Percentiles rank a stretch among this genome's conserved stretches.
Evolutionary conservation across 805 yeast genomes (phyloP).

Genomic region (Lipomyces yamanashiensis): DNA sequence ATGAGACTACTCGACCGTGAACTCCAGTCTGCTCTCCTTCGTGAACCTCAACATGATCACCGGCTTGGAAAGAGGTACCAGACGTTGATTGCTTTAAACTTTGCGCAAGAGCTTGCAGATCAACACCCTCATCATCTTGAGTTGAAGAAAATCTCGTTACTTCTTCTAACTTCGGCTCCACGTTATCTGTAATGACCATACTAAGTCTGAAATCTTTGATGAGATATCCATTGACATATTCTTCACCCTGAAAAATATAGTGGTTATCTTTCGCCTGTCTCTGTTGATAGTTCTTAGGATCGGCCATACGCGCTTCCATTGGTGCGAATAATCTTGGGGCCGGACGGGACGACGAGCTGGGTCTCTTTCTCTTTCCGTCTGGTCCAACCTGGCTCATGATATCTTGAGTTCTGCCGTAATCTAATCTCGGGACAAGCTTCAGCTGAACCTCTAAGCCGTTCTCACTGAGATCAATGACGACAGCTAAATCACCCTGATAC

Average conservation of each 20-base stretch:
- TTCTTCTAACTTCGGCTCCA: constrained; percentile 87
- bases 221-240: constrained; percentile 85
- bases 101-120: constrained; percentile 82
- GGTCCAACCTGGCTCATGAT: constrained; percentile 39
- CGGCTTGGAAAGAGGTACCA: constrained; percentile 76
- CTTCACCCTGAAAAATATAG: constrained; percentile 82
- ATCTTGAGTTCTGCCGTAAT: constrained; percentile 67
- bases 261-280: constrained; percentile 59
- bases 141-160: constrained; percentile 71
- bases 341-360: constrained; percentile 72
- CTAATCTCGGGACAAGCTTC: constrained; percentile 89
- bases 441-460: constrained; percentile 95
- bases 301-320: constrained; percentile 84
- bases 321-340: constrained; percentile 86
- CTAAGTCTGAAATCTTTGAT: constrained; percentile 85
- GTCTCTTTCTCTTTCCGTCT: constrained; percentile 58
- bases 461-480: constrained; percentile 90
- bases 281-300: constrained; percentile 63
- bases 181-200: constrained; percentile 74
- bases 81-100: constrained; percentile 69
- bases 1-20: constrained; percentile 74
- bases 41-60: constrained; percentile 89
- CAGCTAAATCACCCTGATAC: constrained; percentile 89
- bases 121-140: constrained; percentile 78
- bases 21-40: constrained; percentile 94